Base-by-base conservation (phyloP, 768 basidiomycete species). In the Pisolithus microcarpus region DNA sequence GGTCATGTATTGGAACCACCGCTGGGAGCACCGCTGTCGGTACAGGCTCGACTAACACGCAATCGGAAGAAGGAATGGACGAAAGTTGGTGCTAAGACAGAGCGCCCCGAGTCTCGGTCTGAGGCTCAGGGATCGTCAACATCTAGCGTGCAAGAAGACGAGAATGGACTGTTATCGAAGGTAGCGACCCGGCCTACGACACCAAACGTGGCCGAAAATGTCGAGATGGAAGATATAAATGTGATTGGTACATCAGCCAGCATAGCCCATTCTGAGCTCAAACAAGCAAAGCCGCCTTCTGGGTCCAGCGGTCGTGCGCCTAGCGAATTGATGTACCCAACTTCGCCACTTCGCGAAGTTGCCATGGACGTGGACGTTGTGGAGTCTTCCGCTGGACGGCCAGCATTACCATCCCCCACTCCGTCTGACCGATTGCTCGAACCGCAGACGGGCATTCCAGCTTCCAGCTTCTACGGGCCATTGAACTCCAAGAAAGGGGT, bases 1-100 rank as follows among this genome's bases (percentile, higher is more conserved):
- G 81, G 80, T 48, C 66, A 73, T 44, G 69, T 77, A 7, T 68
- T 87, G 62, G 65, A 76, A 34, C 73, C 82, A 11, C 71, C 75
- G n/a, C 72, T 75, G 26, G 69, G 68, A 9, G 59, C 7, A 7
- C 26, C 31, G n/a, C 57, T 43, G 18, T n/a, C 30, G n/a, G 40
- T 51, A 31, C 49, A 31, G 6, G 2, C 38, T 44, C 63, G 57
- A 34, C 38, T 38, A 43, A 66, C 61, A 21, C 62, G 64, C 37
- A 55, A 51, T 44, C 62, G 39, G 47, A 59, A 59, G 37, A 61
- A 64, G 46, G 47, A 48, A 30, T 55, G 52, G 26, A 52, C 37
- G 36, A 52, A 24, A n/a, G 23, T 9, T 23, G 36, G 18, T 6
- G 37, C 26, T 26, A 45, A 51, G 21, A 45, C 45, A 7, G 43